These are phyloP conservation scores for Nigrograna mackinnonii DNA, from an alignment of 2,329 filamentous ascomycete species.

Conservation along the genomic window DNA sequence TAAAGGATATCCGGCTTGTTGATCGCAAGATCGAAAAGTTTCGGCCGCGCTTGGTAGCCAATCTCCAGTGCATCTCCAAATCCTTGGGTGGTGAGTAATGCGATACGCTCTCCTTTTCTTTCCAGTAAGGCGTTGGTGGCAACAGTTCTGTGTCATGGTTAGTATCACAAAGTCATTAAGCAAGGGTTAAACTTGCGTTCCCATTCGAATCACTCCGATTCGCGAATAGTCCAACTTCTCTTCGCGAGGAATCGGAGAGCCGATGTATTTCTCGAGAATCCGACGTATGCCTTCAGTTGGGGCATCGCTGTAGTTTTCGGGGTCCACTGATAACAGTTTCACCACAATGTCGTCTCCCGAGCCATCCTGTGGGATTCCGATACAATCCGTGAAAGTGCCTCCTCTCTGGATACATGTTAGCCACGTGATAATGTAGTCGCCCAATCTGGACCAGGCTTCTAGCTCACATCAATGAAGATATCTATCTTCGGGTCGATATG, in stretches of 20 bases:
- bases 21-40: constrained; percentile 28
- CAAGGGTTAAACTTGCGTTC: too few relatives aligned
- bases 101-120: constrained; percentile 12
- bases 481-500: too few relatives aligned
- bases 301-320: constrained; percentile 32
- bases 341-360: constrained; percentile 25
- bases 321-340: constrained; percentile 33
- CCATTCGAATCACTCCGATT: too few relatives aligned
- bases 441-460: too few relatives aligned
- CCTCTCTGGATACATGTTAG: too few relatives aligned
- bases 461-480: too few relatives aligned
- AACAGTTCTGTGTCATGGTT: constrained; percentile 23
- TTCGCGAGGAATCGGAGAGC: constrained; percentile 17
- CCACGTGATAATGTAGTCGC: too few relatives aligned
- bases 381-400: constrained; percentile 35
- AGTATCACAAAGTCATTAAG: constrained; percentile 18
- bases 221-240: constrained; percentile 23
- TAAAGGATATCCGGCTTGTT: constrained; percentile 20
- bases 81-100: too few relatives aligned
- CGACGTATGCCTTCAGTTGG: constrained; percentile 36
- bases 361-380: constrained; percentile 25
- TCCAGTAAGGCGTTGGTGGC: constrained; percentile 28
- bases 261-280: constrained; percentile 25
- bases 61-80: constrained; percentile 23
- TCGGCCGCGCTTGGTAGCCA: constrained; percentile 25